These are phyloP conservation scores for Leccinum rimulosum DNA, from an alignment of 768 basidiomycete species.

Conservation along the genomic window DNA sequence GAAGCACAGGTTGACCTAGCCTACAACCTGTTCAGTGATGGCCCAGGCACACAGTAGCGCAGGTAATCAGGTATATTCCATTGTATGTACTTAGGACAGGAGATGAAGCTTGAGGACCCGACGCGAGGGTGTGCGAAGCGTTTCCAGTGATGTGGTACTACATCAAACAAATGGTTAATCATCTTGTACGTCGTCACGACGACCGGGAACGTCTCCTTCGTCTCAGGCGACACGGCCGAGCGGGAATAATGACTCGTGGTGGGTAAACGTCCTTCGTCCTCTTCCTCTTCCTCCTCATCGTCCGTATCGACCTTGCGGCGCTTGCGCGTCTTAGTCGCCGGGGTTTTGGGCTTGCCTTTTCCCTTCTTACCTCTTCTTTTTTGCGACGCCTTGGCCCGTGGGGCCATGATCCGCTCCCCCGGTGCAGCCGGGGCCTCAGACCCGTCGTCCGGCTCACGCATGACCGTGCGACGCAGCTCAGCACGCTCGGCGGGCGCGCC, in stretches of 20 bases:
- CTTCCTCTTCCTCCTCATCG: slow-evolving; percentile 16
- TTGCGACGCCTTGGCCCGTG: slow-evolving; percentile 13
- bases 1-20: too few relatives aligned
- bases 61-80: too few relatives aligned
- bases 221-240: slow-evolving; percentile 11
- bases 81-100: too few relatives aligned
- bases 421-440: slow-evolving; percentile 20
- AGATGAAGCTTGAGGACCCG: too few relatives aligned
- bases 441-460: slow-evolving; percentile 38
- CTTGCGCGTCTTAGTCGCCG: slow-evolving; percentile 11
- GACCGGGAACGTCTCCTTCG: slow-evolving; percentile 60
- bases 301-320: slow-evolving; percentile 19
- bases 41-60: too few relatives aligned
- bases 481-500: slow-evolving; percentile 81
- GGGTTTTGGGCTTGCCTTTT: slow-evolving; percentile 7
- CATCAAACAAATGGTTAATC: slow-evolving; percentile 40
- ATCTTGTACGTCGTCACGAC: slow-evolving; percentile 92
- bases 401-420: slow-evolving; percentile 25
- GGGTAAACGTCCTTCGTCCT: slow-evolving; percentile 20
- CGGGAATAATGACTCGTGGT: slow-evolving; percentile 12
- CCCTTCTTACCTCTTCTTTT: slow-evolving; percentile 20
- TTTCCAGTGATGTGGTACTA: too few relatives aligned
- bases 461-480: slow-evolving; percentile 64
- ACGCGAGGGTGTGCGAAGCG: too few relatives aligned
- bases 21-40: too few relatives aligned